Evolutionary conservation across 805 yeast genomes (phyloP).

Genomic region (Candida arabinofermentans): DNA sequence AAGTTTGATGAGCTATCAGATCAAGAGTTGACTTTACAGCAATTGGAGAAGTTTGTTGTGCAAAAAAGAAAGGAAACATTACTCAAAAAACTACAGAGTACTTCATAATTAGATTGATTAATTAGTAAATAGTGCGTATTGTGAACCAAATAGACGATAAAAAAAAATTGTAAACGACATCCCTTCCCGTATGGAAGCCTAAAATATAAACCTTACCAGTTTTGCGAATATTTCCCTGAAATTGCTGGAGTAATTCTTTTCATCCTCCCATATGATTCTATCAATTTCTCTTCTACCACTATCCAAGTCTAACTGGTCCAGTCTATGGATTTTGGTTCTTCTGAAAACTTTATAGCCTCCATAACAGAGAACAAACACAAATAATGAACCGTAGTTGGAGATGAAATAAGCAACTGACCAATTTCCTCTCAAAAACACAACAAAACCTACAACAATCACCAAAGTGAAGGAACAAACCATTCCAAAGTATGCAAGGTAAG

Average conservation of each 20-base stretch:
- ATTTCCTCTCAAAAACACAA: constrained; percentile 42
- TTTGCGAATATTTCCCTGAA: constrained; percentile 29
- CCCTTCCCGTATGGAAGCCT: not conserved
- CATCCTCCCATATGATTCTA: constrained; percentile 77
- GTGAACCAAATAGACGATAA: constrained; percentile 17
- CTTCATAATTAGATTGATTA: not conserved
- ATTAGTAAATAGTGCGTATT: constrained; percentile 24
- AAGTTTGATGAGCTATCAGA: constrained; percentile 21
- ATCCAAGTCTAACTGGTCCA: constrained; percentile 77
- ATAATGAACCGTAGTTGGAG: constrained; percentile 50
- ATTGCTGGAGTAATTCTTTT: constrained; percentile 34
- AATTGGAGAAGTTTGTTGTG: constrained; percentile 45
- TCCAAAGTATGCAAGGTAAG: constrained; percentile 49
- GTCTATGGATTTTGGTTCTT: constrained; percentile 60
- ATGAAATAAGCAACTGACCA: constrained; percentile 51
- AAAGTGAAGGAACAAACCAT: constrained; percentile 38
- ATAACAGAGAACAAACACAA: constrained; percentile 42
- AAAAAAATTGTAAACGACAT: not conserved
- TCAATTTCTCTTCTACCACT: constrained; percentile 84
- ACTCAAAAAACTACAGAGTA: constrained; percentile 33
- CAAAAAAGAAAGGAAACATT: constrained; percentile 41
- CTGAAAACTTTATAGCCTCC: constrained; percentile 49
- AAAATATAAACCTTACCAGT: constrained; percentile 17
- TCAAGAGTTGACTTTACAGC: constrained; percentile 32
- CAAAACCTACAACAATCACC: constrained; percentile 46